Evolutionary conservation across 495 filamentous ascomycete species (phyloP).

Genomic region (Talaromyces trachyspermus): DNA sequence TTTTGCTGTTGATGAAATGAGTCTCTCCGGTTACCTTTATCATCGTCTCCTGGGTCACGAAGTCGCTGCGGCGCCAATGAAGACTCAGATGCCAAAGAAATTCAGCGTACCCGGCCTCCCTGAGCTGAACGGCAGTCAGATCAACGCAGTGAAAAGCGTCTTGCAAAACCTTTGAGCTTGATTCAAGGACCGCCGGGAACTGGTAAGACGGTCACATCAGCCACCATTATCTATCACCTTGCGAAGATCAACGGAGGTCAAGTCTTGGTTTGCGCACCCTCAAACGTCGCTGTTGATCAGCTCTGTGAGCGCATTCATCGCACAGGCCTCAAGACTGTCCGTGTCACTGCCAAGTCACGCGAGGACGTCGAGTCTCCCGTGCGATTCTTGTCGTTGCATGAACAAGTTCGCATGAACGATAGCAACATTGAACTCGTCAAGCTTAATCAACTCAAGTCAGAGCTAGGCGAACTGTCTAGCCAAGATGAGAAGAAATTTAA

Average conservation of each 20-base stretch:
- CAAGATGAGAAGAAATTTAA: conserved; percentile 99
- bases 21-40: conserved; percentile 97
- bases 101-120: conserved; percentile 94
- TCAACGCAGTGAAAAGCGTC: conserved; percentile 94
- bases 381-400: conserved; percentile 87
- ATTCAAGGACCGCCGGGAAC: conserved; percentile 97
- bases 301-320: conserved; percentile 95
- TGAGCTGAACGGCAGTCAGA: conserved; percentile 92
- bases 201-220: conserved; percentile 98
- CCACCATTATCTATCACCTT: conserved; percentile 96
- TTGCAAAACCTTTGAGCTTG: conserved; percentile 87
- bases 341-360: conserved; percentile 93
- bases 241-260: conserved; percentile 92
- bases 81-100: conserved; percentile 92
- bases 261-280: conserved; percentile 93
- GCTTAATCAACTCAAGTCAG: conserved; percentile 82
- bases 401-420: conserved; percentile 96
- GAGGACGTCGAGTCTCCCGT: conserved; percentile 98
- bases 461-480: conserved; percentile 85
- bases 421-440: conserved; percentile 90
- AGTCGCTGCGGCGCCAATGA: conserved; percentile 92
- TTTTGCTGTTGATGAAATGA: conserved; percentile 96
- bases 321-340: conserved; percentile 94
- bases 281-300: conserved; percentile 97
- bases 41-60: conserved; percentile 95